A percentile compares a stretch with the other conserved stretches of the same genome.
Evolutionary conservation across 805 yeast genomes (phyloP).

Genomic region (Teunomyces atbi): DNA sequence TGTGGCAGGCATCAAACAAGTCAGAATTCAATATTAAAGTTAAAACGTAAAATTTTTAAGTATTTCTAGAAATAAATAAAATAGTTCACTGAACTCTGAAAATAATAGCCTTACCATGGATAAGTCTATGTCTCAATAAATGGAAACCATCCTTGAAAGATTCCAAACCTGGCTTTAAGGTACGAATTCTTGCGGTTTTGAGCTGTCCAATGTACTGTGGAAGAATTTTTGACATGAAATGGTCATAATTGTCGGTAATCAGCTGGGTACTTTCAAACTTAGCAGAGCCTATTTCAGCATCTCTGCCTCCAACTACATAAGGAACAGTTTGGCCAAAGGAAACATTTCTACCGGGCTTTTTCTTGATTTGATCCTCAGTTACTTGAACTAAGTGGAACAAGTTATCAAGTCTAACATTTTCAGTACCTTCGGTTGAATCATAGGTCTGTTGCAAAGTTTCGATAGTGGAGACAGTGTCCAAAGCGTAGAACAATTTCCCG

Average conservation of each 20-base stretch:
- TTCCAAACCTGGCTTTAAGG: slow-evolving; percentile 9
- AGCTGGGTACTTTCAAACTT: slow-evolving; percentile 1
- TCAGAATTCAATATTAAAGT: slow-evolving; percentile 29
- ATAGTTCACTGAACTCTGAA: slow-evolving; percentile 18
- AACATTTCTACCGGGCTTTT: slow-evolving; percentile 7
- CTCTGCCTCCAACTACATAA: slow-evolving; percentile 8
- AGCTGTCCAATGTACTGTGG: slow-evolving; percentile 6
- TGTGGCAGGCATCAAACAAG: background rate
- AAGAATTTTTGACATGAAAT: slow-evolving; percentile 7
- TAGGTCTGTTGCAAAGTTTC: slow-evolving; percentile 25
- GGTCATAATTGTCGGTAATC: slow-evolving; percentile 9
- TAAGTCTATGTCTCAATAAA: slow-evolving; percentile 35
- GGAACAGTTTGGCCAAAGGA: slow-evolving; percentile 3
- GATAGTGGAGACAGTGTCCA: slow-evolving; percentile 23
- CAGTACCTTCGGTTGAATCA: slow-evolving; percentile 28
- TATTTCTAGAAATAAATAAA: background rate
- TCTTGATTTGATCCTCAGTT: background rate
- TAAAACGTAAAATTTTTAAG: background rate
- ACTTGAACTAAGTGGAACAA: slow-evolving; percentile 6
- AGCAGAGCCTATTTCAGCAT: background rate
- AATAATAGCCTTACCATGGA: slow-evolving; percentile 45
- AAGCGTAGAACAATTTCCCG: slow-evolving; percentile 23
- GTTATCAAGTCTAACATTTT: slow-evolving; percentile 11
- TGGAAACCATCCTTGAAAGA: slow-evolving; percentile 34
- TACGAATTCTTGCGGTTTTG: slow-evolving; percentile 8